phyloP scores from a whole-genome alignment of 2,329 filamentous ascomycete genomes.

The Penicillium glabrum region DNA sequence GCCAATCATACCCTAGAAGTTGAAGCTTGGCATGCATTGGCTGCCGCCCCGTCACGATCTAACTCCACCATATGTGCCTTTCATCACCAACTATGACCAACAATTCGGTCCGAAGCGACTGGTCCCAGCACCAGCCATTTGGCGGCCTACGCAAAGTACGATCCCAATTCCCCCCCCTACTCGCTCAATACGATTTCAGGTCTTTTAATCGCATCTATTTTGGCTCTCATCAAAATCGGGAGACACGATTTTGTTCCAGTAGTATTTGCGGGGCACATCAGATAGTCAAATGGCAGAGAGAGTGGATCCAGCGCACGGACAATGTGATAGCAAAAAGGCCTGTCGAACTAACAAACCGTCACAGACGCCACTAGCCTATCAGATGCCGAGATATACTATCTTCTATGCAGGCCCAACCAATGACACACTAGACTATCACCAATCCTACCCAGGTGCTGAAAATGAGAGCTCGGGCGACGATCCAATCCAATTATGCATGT shows the following conservation, averaged over 20 bases:
- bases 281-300: not conserved
- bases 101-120: not conserved
- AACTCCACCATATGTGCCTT: not conserved
- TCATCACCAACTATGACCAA: not conserved
- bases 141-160: not conserved
- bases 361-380: not conserved
- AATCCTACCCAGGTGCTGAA: slow-evolving; percentile 5
- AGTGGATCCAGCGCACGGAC: not conserved
- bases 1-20: not conserved
- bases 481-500: not conserved
- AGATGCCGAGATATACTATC: not conserved
- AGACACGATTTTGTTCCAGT: too few relatives aligned
- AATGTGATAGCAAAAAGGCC: not conserved
- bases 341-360: not conserved
- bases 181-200: too few relatives aligned
- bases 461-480: not conserved
- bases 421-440: not conserved
- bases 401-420: not conserved
- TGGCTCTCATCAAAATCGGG: too few relatives aligned
- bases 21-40: slow-evolving; percentile 6
- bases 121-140: not conserved
- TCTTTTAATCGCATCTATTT: too few relatives aligned
- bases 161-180: too few relatives aligned
- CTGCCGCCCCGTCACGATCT: slow-evolving; percentile 2
- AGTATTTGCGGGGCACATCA: not conserved